A percentile compares a stretch with the other conserved stretches of the same genome.
These are phyloP conservation scores for Gossypium arboreum DNA, from an alignment of 345 rosid species.

Conservation along the genomic window DNA sequence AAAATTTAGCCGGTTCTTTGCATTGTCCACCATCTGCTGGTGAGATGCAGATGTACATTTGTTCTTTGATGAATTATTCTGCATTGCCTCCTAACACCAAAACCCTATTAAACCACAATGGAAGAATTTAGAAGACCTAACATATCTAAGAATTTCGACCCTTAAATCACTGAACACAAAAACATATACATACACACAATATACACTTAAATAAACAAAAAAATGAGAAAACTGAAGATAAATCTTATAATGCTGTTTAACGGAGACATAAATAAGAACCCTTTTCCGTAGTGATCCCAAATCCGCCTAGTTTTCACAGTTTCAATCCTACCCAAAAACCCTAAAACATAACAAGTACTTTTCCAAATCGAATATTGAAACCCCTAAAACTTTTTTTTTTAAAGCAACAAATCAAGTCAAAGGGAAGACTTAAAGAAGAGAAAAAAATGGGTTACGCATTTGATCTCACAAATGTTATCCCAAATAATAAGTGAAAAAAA, in stretches of 20 bases:
- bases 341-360: neutral
- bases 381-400: neutral
- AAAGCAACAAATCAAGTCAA: neutral
- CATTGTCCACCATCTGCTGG: conserved; percentile 53
- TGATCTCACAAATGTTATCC: neutral
- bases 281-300: neutral
- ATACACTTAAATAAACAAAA: neutral
- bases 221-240: neutral
- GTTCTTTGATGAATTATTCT: conserved; percentile 37
- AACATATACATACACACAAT: neutral
- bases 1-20: conserved; percentile 47
- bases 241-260: neutral
- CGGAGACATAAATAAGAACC: neutral
- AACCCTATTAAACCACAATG: conserved; percentile 7
- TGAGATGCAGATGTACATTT: conserved; percentile 47
- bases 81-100: conserved; percentile 28
- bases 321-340: neutral
- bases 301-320: neutral
- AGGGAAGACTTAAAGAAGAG: neutral
- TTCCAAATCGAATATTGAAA: neutral
- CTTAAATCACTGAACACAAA: neutral
- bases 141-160: neutral
- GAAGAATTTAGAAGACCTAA: neutral
- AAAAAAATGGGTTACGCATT: neutral
- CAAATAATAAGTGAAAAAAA: neutral